A percentile compares a stretch with the other conserved stretches of the same genome.
Evolutionary conservation across 2,329 filamentous ascomycete genomes (phyloP).

Genomic region (Aspergillus sp.): DNA sequence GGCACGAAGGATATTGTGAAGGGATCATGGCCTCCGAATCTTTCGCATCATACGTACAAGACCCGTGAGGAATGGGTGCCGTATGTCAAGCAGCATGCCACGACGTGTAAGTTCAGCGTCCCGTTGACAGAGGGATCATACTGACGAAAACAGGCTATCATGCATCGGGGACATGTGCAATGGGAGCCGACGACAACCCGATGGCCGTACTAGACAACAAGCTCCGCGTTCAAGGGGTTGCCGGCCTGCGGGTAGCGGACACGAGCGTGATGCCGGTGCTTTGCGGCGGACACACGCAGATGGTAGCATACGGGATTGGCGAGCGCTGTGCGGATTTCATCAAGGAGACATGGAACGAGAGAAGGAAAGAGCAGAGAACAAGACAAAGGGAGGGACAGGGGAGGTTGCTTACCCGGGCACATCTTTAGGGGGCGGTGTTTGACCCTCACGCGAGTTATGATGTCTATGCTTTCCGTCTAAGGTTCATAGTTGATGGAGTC

Average conservation of each 20-base stretch:
- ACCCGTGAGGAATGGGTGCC: constrained; percentile 59
- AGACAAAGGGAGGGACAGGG: not conserved
- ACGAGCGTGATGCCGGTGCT: constrained; percentile 54
- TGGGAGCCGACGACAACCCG: constrained; percentile 51
- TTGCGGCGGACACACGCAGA: constrained; percentile 55
- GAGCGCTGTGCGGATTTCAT: constrained; percentile 56
- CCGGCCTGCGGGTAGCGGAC: constrained; percentile 55
- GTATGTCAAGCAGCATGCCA: constrained; percentile 59
- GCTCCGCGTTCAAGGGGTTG: constrained; percentile 54
- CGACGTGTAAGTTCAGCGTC: constrained; percentile 53
- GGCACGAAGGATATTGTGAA: constrained; percentile 61
- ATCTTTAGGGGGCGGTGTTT: not conserved
- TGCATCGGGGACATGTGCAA: constrained; percentile 57
- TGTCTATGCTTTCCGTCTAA: not conserved
- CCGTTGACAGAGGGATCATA: not conserved
- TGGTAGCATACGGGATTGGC: constrained; percentile 59
- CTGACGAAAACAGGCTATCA: constrained; percentile 50
- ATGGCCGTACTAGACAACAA: constrained; percentile 55
- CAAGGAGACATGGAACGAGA: constrained; percentile 25
- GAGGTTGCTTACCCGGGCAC: not conserved
- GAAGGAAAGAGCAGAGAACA: not conserved
- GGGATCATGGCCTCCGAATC: constrained; percentile 57
- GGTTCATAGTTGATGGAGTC: not conserved
- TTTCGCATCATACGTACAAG: constrained; percentile 54
- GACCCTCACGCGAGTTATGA: not conserved